Evolutionary conservation across 352 stramenopile species (phyloP), one percentile per base, ranked within the genome.

Genomic region (Phytophthora europaea): DNA sequence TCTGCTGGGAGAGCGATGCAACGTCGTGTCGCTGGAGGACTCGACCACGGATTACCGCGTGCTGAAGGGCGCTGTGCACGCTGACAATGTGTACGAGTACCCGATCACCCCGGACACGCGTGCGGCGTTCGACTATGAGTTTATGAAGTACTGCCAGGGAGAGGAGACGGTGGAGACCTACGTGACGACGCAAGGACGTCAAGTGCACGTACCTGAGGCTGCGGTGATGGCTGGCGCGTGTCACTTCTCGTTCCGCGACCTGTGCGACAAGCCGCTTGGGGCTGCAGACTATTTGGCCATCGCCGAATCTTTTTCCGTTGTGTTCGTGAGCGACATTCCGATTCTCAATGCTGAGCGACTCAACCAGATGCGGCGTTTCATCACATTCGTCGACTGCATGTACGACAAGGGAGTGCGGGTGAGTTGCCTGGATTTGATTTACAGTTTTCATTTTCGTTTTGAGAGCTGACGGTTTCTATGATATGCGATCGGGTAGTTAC

Each of bases 361-460:
- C 61, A 98, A 99, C 78, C 73, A 91, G 70, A 89, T 94, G 69
- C 90, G 98, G 58, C 92, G 98, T 60, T 99, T 99, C 76, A 99
- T 99, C 75, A 99, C 97, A 13, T 94, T 99, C 55, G 88, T 99
- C 66, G 98, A 99, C 83, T 98, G 98, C 80, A 91, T 99, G 81
- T 99, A 99, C 77, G 97, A 99, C 75, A 89, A 85, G 45, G 80
- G 82, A 61, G 86, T 94, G 4, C 75, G 79, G 68, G 85, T 95
- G 75, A 31, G 87, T 84, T 60, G 55, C 26, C 13, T 15, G 52
- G 50, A 15, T 40, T 15, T 61, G n/a, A 28, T 51, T 55, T 58
- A 22, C 12, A 51, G 26, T 48, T 22, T 45, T 16, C 12, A 13
- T 8, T 61, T 54, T 54, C 1, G 28, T 60, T 18, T 57, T 43